Evolutionary conservation across 176 grass and related monocot species (phyloP), one percentile per base, ranked within the genome.

Genomic region (Themeda triandra): DNA sequence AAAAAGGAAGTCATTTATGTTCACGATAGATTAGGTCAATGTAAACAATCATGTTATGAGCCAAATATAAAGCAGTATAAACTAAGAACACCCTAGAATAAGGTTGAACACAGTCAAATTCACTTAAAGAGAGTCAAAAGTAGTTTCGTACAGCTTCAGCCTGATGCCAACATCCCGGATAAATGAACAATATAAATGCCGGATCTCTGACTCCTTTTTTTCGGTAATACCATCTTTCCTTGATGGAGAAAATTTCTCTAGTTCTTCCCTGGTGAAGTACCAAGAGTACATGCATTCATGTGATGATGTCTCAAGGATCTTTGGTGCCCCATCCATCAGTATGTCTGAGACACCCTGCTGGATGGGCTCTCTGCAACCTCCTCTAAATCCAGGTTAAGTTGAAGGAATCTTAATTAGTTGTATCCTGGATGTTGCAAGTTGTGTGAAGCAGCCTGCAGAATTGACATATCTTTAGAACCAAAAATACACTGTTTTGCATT

Each of bases 171-270:
- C 71, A 79, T 88, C 88, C 33, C 88, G 74, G 87, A 97, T 81
- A 76, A 97, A 97, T 74, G 82, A 84, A 80, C 95, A 94, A 80
- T 94, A 97, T 76, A 85, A 86, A 17, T 76, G 80, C 51, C 88
- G 88, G 71, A 88, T 73, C 82, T 94, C 82, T 45, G 85, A 90
- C 71, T 97, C 95, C 25, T 87, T 88, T 66, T 19, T 84, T 36
- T 35, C 30, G 58, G 83, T 82, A 78, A 97, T 94, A 41, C 95
- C 92, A 80, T 97, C 95, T 83, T 76, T 84, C 68, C 92, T 83
- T 49, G 90, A 94, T 48, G 84, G 86, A 2, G 90, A 94, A 44
- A 83, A 74, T 7, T 92, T 92, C 74, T 94, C 92, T 79, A 94
- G 65, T 71, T 92, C 69, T 75, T 94, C 83, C 66, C 35, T 89